Evolutionary conservation across 2,329 filamentous ascomycete species (phyloP).

Genomic region (Emmonsiellopsis sp.): DNA sequence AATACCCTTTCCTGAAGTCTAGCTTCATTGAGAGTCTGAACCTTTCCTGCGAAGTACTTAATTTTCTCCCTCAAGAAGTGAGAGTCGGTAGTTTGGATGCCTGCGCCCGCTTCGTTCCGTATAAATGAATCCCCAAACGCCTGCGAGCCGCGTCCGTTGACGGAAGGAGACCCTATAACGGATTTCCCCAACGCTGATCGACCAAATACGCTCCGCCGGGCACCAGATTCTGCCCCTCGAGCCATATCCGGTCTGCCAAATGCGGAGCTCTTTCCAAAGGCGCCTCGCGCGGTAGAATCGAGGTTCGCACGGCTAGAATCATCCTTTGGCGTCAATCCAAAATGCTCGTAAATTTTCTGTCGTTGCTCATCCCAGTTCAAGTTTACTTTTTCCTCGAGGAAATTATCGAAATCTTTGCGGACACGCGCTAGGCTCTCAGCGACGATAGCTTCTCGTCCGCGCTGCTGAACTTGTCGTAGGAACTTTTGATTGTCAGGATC

Average conservation of each 20-base stretch:
- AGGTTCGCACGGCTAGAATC: slow-evolving; percentile 31
- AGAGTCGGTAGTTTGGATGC: slow-evolving; percentile 54
- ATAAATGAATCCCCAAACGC: slow-evolving; percentile 62
- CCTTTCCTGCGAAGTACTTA: slow-evolving; percentile 65
- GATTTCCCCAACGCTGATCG: slow-evolving; percentile 68
- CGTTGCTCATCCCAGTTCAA: slow-evolving; percentile 95
- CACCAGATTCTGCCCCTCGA: slow-evolving; percentile 29
- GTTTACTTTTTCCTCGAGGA: slow-evolving; percentile 87
- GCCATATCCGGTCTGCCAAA: slow-evolving; percentile 34
- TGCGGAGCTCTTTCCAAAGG: slow-evolving; percentile 41
- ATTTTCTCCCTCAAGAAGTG: slow-evolving; percentile 77
- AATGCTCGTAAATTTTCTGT: slow-evolving; percentile 89
- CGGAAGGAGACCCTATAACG: slow-evolving; percentile 71
- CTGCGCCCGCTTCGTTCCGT: slow-evolving; percentile 41
- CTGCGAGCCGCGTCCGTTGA: slow-evolving; percentile 47
- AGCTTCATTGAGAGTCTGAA: slow-evolving; percentile 67
- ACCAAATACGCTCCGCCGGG: slow-evolving; percentile 51
- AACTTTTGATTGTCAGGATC: slow-evolving; percentile 59
- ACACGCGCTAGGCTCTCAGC: slow-evolving; percentile 83
- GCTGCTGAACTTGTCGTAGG: slow-evolving; percentile 74
- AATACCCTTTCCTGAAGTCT: slow-evolving; percentile 59
- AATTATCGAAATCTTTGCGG: slow-evolving; percentile 82
- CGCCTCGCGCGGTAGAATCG: slow-evolving; percentile 26
- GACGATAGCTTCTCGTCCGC: slow-evolving; percentile 85
- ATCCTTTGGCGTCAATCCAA: slow-evolving; percentile 60